These are phyloP conservation scores for Rhizoctonia solani DNA, from an alignment of 1,284 basidiomycete genomes.

Conservation along the genomic window DNA sequence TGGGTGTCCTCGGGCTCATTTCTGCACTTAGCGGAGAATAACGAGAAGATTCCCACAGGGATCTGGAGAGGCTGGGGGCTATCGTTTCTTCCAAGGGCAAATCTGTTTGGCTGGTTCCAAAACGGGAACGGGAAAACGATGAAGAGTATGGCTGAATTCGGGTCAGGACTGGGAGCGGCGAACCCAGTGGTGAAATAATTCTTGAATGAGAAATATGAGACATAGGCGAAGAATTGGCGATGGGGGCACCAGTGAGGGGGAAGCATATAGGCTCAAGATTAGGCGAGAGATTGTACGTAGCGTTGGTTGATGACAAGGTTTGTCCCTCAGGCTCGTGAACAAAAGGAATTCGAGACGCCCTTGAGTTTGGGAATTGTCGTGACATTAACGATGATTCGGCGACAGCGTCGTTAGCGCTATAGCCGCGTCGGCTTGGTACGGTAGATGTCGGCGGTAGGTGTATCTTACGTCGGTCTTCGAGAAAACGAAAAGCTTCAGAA, in stretches of 20 bases:
- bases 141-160: constrained; percentile 31
- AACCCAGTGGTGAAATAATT: constrained; percentile 28
- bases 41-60: constrained; percentile 33
- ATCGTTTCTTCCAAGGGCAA: constrained; percentile 27
- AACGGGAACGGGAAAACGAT: constrained; percentile 33
- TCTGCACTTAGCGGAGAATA: constrained; percentile 17
- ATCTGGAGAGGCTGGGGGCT: constrained; percentile 24
- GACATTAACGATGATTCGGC: constrained; percentile 26
- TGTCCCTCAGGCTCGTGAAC: constrained; percentile 27
- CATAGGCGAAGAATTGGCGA: constrained; percentile 10
- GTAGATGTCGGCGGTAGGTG: constrained; percentile 29
- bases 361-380: constrained; percentile 1
- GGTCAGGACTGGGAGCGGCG: constrained; percentile 34
- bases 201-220: constrained; percentile 26
- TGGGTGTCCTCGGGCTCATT: constrained; percentile 29
- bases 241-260: neutral
- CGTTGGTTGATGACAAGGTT: constrained; percentile 23
- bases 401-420: constrained; percentile 35
- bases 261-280: constrained; percentile 17
- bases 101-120: constrained; percentile 13
- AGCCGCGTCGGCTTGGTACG: constrained; percentile 13
- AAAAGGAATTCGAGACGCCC: constrained; percentile 20
- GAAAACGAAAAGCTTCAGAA: constrained; percentile 35
- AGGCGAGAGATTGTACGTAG: constrained; percentile 4
- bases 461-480: constrained; percentile 23